phyloP scores from a whole-genome alignment of 352 stramenopile genomes.

The Globisporangium okanoganense region DNA sequence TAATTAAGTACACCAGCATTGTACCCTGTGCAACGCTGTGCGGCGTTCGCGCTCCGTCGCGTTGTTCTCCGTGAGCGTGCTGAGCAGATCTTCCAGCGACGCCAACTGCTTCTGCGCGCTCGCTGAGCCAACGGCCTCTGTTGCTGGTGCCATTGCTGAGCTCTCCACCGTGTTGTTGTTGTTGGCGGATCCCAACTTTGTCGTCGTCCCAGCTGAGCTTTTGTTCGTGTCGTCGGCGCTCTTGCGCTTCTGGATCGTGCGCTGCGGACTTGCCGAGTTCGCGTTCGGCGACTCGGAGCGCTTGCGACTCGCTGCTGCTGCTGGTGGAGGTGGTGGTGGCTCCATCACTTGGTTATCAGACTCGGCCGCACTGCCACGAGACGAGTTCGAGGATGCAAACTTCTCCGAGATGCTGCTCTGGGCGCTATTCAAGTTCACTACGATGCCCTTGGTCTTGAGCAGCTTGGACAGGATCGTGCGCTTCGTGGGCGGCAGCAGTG shows the following conservation, averaged over 20 bases:
- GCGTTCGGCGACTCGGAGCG: slow-evolving; percentile 43
- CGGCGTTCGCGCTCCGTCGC: slow-evolving; percentile 30
- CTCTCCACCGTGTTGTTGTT: background rate
- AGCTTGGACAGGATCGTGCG: slow-evolving; percentile 44
- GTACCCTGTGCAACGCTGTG: slow-evolving; percentile 48
- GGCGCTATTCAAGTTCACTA: slow-evolving; percentile 26
- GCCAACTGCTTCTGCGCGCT: slow-evolving; percentile 14
- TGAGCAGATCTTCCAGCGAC: slow-evolving; percentile 42
- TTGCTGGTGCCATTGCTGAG: background rate
- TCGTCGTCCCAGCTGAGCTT: background rate
- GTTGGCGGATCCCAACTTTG: background rate
- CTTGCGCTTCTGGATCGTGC: slow-evolving; percentile 40
- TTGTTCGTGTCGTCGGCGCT: slow-evolving; percentile 21
- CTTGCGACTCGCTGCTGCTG: slow-evolving; percentile 42
- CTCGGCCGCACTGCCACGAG: slow-evolving; percentile 20
- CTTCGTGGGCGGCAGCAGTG: slow-evolving; percentile 55
- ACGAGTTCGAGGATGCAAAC: slow-evolving; percentile 10
- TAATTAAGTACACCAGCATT: background rate
- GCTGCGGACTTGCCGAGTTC: slow-evolving; percentile 29
- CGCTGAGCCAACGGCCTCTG: background rate
- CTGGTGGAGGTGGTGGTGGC: slow-evolving; percentile 30
- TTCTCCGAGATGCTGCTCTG: slow-evolving; percentile 6
- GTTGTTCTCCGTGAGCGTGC: slow-evolving; percentile 47
- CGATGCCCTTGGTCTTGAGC: slow-evolving; percentile 54
- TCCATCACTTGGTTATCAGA: slow-evolving; percentile 13